phyloP scores from a whole-genome alignment of 306 rosid species.

The Casuarina glauca region DNA sequence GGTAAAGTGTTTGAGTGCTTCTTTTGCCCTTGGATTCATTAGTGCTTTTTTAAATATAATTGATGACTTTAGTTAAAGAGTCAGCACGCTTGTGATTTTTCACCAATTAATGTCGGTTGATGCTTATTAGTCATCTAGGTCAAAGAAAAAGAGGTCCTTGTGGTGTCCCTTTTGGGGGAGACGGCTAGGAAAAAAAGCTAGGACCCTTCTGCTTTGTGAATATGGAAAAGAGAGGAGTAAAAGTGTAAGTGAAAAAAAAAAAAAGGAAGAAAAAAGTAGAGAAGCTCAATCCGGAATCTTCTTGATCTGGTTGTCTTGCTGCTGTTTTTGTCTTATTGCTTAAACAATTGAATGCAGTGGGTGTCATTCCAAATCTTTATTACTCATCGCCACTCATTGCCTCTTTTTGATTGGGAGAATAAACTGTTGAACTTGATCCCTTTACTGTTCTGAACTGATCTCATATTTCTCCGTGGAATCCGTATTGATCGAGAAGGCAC shows the following conservation, averaged over 20 bases:
- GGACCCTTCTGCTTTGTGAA: constrained; percentile 60
- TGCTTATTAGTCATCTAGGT: neutral
- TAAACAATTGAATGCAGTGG: constrained; percentile 5
- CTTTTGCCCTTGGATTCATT: constrained; percentile 34
- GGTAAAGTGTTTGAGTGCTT: constrained; percentile 25
- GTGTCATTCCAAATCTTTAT: neutral
- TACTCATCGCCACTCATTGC: neutral
- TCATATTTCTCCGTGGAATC: constrained; percentile 1
- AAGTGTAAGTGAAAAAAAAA: constrained; percentile 31
- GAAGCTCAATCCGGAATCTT: constrained; percentile 29
- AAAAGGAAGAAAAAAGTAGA: constrained; percentile 8
- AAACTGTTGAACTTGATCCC: constrained; percentile 23
- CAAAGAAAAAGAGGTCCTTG: constrained; percentile 19
- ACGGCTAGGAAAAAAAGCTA: constrained; percentile 28
- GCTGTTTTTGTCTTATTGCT: constrained; percentile 38
- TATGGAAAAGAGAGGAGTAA: constrained; percentile 30
- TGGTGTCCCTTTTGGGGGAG: constrained; percentile 30
- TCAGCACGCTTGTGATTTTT: constrained; percentile 30
- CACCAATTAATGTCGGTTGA: constrained; percentile 22
- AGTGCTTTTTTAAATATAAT: constrained; percentile 15
- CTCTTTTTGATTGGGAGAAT: constrained; percentile 13
- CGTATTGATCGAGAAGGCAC: neutral
- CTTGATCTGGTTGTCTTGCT: constrained; percentile 58
- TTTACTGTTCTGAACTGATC: constrained; percentile 22
- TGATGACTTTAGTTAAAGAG: constrained; percentile 24